phyloP scores from a whole-genome alignment of 2,329 filamentous ascomycete genomes.

The Scedosporium boydii region DNA sequence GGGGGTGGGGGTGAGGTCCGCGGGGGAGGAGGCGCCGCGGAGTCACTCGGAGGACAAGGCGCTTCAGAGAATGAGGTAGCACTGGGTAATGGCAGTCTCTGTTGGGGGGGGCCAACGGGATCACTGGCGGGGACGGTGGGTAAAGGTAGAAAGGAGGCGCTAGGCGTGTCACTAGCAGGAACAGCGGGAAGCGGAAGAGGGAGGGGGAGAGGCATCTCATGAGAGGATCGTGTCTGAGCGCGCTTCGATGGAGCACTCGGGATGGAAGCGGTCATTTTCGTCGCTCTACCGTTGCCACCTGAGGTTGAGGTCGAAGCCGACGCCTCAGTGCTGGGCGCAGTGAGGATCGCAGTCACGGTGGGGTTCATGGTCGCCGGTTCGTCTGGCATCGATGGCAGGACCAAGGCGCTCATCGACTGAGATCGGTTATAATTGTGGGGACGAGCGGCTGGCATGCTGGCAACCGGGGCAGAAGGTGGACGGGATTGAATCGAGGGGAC shows the following conservation, averaged over 20 bases:
- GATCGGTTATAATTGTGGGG: conserved; percentile 22
- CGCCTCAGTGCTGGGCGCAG: no score
- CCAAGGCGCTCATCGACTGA: conserved; percentile 27
- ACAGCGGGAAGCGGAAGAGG: neutral
- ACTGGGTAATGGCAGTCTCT: conserved; percentile 27
- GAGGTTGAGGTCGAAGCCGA: neutral
- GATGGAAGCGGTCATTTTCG: conserved; percentile 7
- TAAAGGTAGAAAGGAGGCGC: no score
- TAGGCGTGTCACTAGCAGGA: no score
- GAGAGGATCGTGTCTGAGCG: neutral
- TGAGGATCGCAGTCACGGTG: neutral
- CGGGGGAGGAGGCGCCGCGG: conserved; percentile 16
- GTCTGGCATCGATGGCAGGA: conserved; percentile 12
- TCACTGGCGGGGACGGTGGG: conserved; percentile 35
- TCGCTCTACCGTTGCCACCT: neutral
- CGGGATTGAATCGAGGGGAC: neutral
- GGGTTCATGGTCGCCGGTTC: neutral
- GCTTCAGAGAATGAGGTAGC: conserved; percentile 30
- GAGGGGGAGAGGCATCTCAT: neutral
- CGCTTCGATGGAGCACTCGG: neutral
- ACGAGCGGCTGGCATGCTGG: neutral
- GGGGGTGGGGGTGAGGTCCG: conserved; percentile 26
- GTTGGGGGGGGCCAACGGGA: conserved; percentile 29
- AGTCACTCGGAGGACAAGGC: conserved; percentile 34
- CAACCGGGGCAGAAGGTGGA: neutral